Conservation (phyloP, 192 early-diverging fungal species). For the Entophlyctis helioformis region DNA sequence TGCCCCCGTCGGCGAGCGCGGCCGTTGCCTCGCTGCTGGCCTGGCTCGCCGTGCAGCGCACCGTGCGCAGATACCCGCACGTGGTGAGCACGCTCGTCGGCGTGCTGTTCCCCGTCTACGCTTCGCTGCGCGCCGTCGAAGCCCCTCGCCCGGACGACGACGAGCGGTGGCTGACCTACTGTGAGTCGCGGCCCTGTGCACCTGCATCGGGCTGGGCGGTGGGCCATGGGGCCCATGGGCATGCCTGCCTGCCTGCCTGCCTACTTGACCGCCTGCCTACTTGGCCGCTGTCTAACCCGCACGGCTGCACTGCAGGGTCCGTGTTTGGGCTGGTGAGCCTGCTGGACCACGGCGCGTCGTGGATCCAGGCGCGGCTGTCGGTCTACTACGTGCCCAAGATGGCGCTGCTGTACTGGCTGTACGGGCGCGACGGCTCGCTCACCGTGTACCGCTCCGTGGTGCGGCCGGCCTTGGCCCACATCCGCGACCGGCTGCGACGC, state of each 20-base stretch:
- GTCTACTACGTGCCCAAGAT: constrained; percentile 34
- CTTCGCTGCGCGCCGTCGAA: constrained; percentile 29
- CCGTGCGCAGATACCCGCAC: constrained; percentile 18
- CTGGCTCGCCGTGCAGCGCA: no score
- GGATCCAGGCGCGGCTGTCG: constrained; percentile 13
- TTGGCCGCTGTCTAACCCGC: no score
- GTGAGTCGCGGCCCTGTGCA: constrained; percentile 20
- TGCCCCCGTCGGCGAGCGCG: no score
- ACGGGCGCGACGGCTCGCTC: constrained; percentile 22
- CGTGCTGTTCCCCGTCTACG: constrained; percentile 26
- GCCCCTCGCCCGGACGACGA: constrained; percentile 30
- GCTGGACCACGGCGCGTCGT: constrained; percentile 15
- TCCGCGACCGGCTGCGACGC: background rate
- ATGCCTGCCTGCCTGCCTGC: no score
- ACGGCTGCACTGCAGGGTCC: constrained; percentile 30
- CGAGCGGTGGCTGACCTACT: constrained; percentile 41
- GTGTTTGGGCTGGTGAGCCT: constrained; percentile 30
- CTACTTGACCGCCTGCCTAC: no score
- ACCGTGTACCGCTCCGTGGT: constrained; percentile 22
- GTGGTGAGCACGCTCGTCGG: constrained; percentile 27
- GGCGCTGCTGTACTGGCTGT: constrained; percentile 31
- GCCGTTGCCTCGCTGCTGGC: no score
- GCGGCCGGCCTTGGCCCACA: constrained; percentile 8
- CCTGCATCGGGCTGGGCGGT: no score
- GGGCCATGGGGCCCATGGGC: no score